Evolutionary conservation across 441 rosid species (phyloP), one percentile per base, ranked within the genome.

Genomic region (Bocquillonia castaneifolia): DNA sequence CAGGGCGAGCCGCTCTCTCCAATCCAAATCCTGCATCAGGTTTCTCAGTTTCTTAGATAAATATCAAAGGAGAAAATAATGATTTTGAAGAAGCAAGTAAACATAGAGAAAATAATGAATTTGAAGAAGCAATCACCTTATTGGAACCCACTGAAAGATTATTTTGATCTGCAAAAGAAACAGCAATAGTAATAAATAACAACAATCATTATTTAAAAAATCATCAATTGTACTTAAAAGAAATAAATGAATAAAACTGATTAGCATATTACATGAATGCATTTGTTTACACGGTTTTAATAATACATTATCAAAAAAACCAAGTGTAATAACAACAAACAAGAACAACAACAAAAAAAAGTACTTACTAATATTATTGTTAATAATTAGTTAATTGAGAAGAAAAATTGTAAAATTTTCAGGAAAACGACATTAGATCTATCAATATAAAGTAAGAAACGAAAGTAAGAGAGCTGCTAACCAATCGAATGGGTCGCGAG

Each of bases 1-100:
- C 81, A 86, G 57, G 12, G 92, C 92, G 71, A 87, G 78, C 70
- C 81, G 91, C 72, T 94, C 96, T 72, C 97, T 88, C 99, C 96
- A 92, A 83, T 85, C 88, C 77, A 85, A 72, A 60, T 70, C 87
- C 99, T 94, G 80, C 80, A 81, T 44, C 31, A 76, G 23, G 53
- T 69, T 15, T 48, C 73, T 56, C 66, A 3, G 22, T 53, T 73
- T 22, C 34, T 54, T 64, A 37, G 29, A 36, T 42, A 64, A 29
- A 50, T 70, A 23, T 8, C 47, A 14, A 50, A 50, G 12, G 40
- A 48, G 51, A 55, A 17, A 54, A 61, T 17, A 70, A 56, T 26
- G 31, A 29, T 17, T 60, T 39, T 40, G 54, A 60, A 69, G 18
- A 6, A 47, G 8, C 9, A 48, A 42, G 67, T 1, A 8, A 67